Conservation (phyloP, 2,329 filamentous ascomycete genomes). For the Beauveria sp. region DNA sequence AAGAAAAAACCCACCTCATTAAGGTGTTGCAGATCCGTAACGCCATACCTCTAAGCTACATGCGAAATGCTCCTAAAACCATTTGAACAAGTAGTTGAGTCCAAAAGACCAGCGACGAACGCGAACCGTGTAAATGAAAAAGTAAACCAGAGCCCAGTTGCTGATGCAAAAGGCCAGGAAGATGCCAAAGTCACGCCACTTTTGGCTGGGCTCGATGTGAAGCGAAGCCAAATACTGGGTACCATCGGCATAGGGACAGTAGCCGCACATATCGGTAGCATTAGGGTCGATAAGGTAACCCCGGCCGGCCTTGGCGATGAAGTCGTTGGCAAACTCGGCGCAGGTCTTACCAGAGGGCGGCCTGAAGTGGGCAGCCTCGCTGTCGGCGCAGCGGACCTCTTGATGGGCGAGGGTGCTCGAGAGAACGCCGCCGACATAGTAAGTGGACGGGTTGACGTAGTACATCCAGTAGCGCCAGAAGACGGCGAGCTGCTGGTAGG, state of each 20-base stretch:
- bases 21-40: neutral
- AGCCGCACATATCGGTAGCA: conserved; percentile 54
- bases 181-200: conserved; percentile 65
- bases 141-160: conserved; percentile 66
- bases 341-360: conserved; percentile 60
- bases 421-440: conserved; percentile 65
- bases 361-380: conserved; percentile 42
- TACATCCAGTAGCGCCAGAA: conserved; percentile 70
- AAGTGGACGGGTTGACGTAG: conserved; percentile 61
- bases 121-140: conserved; percentile 57
- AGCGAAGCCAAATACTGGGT: conserved; percentile 57
- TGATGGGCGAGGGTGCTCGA: conserved; percentile 51
- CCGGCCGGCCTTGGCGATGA: conserved; percentile 36
- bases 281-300: conserved; percentile 59
- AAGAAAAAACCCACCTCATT: neutral
- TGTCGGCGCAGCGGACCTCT: conserved; percentile 37
- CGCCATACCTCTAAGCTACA: conserved; percentile 1
- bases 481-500: conserved; percentile 55
- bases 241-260: conserved; percentile 53
- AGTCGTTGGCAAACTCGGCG: conserved; percentile 52
- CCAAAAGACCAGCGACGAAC: conserved; percentile 11
- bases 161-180: conserved; percentile 63
- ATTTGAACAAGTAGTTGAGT: conserved; percentile 9
- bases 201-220: conserved; percentile 45
- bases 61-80: neutral